Evolutionary conservation across 495 filamentous ascomycete genomes (phyloP).

Genomic region (Penicillium parvum): DNA sequence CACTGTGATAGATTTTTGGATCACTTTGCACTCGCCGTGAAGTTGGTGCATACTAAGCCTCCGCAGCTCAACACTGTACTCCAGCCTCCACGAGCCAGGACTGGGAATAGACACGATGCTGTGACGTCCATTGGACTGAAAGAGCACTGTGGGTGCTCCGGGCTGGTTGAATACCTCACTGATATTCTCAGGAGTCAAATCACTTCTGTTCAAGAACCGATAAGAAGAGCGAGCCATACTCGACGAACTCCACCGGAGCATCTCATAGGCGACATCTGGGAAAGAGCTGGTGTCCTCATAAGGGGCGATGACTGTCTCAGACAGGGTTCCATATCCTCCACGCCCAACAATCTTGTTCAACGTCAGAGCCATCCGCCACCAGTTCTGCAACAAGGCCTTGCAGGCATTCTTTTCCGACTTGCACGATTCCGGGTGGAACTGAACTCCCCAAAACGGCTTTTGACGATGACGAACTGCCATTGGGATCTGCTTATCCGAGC

Average conservation of each 20-base stretch:
- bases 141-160: constrained; percentile 36
- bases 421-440: constrained; percentile 93
- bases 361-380: constrained; percentile 54
- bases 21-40: neutral
- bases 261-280: constrained; percentile 29
- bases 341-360: constrained; percentile 39
- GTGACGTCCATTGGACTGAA: constrained; percentile 41
- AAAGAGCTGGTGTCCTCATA: constrained; percentile 19
- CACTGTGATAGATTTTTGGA: constrained; percentile 26
- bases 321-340: constrained; percentile 23
- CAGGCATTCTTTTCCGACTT: constrained; percentile 71
- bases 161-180: constrained; percentile 36
- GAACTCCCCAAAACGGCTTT: constrained; percentile 85
- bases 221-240: constrained; percentile 26
- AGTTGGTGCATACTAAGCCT: constrained; percentile 24
- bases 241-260: constrained; percentile 35
- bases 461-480: constrained; percentile 68
- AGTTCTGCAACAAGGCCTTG: constrained; percentile 63
- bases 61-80: constrained; percentile 29
- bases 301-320: constrained; percentile 23
- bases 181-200: constrained; percentile 29
- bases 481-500: constrained; percentile 46
- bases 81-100: constrained; percentile 39
- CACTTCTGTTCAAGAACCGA: constrained; percentile 20
- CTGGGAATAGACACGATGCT: constrained; percentile 41